Percentiles rank a stretch among this genome's conserved stretches.
Conservation (phyloP, 2,329 filamentous ascomycete genomes). For the Didymella keratinophila region DNA sequence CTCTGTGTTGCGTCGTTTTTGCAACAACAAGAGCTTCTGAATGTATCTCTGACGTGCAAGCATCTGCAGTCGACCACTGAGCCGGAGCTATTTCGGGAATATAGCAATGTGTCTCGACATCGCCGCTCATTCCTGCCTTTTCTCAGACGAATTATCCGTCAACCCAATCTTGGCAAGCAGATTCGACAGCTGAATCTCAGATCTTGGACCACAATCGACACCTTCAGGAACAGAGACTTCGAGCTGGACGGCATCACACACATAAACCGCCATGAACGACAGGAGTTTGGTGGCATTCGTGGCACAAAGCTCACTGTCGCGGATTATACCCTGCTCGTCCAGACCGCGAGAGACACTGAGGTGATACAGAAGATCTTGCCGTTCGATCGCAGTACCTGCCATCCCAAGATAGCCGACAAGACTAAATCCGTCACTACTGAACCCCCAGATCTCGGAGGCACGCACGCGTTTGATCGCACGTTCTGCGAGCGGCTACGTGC, state of each 20-base stretch:
- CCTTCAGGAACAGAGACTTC: background rate
- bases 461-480: background rate
- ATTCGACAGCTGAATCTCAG: background rate
- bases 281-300: no score
- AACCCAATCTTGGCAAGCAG: background rate
- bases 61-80: background rate
- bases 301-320: background rate
- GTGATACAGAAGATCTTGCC: background rate
- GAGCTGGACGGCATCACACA: no score
- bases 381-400: background rate
- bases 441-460: background rate
- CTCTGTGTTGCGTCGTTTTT: background rate
- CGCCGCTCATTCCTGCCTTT: constrained; percentile 9
- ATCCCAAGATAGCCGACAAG: no score
- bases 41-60: background rate
- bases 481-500: background rate
- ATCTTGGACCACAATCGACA: background rate
- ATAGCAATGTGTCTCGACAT: background rate
- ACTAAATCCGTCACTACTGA: no score
- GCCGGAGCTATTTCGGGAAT: background rate
- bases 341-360: background rate
- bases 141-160: constrained; percentile 7
- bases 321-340: background rate
- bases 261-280: no score
- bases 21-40: background rate